Evolutionary conservation across 116 monocot species (phyloP).

Genomic region (Papilionanthe hybrid): DNA sequence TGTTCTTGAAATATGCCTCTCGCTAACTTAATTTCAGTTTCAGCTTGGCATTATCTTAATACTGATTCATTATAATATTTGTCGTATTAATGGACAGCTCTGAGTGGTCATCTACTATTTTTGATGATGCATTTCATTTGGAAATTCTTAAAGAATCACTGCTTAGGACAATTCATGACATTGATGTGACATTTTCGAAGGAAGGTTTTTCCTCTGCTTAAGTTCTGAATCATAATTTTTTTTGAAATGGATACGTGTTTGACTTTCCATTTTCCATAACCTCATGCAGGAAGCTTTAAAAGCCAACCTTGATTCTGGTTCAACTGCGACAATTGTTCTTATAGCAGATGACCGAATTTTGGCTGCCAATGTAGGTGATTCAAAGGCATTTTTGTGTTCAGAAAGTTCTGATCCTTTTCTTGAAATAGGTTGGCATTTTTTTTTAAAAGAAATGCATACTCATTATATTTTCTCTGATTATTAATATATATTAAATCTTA

Average conservation of each 20-base stretch:
- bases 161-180: conserved; percentile 70
- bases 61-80: neutral
- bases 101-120: conserved; percentile 31
- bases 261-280: neutral
- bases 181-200: conserved; percentile 79
- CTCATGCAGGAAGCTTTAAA: conserved; percentile 66
- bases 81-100: conserved; percentile 25
- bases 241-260: neutral
- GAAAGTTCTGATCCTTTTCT: conserved; percentile 23
- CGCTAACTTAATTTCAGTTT: neutral
- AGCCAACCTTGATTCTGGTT: conserved; percentile 55
- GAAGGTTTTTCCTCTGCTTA: conserved; percentile 23
- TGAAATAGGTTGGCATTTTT: conserved; percentile 31
- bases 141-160: conserved; percentile 81
- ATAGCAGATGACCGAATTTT: conserved; percentile 67
- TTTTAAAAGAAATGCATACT: conserved; percentile 4
- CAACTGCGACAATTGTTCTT: conserved; percentile 80
- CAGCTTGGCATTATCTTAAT: neutral
- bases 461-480: neutral
- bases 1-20: neutral
- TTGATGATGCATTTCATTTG: conserved; percentile 54
- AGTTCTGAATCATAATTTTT: conserved; percentile 1
- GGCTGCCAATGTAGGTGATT: conserved; percentile 80
- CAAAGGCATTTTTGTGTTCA: conserved; percentile 83
- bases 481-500: neutral